phyloP scores from a whole-genome alignment of 1,284 basidiomycete species.

The Ceratorhiza oryzae-sativae region DNA sequence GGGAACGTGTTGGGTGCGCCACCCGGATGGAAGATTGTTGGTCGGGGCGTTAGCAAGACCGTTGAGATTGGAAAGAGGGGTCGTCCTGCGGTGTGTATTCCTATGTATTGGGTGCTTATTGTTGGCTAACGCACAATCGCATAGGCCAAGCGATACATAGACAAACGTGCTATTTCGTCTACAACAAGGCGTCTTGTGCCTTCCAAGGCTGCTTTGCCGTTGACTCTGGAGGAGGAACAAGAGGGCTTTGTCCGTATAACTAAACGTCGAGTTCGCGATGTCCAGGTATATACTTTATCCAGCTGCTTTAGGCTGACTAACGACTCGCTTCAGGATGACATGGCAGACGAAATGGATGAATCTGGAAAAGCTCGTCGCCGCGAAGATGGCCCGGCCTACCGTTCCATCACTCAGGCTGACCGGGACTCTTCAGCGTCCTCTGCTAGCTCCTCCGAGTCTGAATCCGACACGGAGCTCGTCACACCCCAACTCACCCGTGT shows the following conservation, averaged over 20 bases:
- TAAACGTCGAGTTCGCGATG: constrained; percentile 60
- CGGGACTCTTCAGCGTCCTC: constrained; percentile 47
- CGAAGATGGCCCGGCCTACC: constrained; percentile 57
- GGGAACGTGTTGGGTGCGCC: constrained; percentile 48
- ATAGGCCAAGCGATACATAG: constrained; percentile 37
- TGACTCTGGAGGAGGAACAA: constrained; percentile 23
- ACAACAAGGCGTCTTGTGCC: constrained; percentile 53
- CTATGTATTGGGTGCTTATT: neutral
- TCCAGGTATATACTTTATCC: constrained; percentile 61
- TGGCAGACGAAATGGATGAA: constrained; percentile 58
- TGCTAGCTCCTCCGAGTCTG: constrained; percentile 54
- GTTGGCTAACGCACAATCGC: neutral
- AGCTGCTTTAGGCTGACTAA: constrained; percentile 58
- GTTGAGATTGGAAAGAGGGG: constrained; percentile 65
- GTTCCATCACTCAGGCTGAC: constrained; percentile 56
- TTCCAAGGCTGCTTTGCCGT: constrained; percentile 45
- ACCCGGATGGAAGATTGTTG: constrained; percentile 46
- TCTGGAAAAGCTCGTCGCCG: constrained; percentile 38
- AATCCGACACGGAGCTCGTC: constrained; percentile 50
- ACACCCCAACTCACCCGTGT: constrained; percentile 48
- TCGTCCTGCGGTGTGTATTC: constrained; percentile 48
- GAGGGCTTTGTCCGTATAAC: constrained; percentile 19
- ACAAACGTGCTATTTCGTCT: constrained; percentile 33
- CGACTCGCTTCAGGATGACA: constrained; percentile 54
- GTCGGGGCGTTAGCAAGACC: constrained; percentile 57